Percentiles rank a stretch among this genome's conserved stretches.
phyloP scores from a whole-genome alignment of 768 basidiomycete genomes.

The Phylloporus sp. region DNA sequence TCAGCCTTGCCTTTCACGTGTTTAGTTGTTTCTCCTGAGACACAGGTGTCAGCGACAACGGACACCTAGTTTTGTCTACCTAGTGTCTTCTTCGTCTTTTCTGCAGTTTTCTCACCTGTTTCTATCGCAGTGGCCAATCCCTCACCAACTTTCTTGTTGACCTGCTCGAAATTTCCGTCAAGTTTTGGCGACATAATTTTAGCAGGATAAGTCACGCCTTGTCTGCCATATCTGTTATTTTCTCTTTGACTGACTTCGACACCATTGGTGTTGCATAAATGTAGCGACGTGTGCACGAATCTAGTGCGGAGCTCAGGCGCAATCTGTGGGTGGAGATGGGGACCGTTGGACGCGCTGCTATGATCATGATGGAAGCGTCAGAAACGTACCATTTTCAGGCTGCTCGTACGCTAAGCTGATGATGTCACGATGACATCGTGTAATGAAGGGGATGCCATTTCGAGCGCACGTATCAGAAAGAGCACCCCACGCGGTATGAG shows the following conservation, averaged over 20 bases:
- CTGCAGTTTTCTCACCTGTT: constrained; percentile 37
- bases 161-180: constrained; percentile 17
- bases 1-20: constrained; percentile 1
- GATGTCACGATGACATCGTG: no score
- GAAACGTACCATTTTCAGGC: no score
- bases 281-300: constrained; percentile 12
- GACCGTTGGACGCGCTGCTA: constrained; percentile 1
- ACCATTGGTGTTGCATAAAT: constrained; percentile 31
- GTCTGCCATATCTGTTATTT: constrained; percentile 35
- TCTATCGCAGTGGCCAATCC: constrained; percentile 40
- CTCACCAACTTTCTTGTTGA: constrained; percentile 38
- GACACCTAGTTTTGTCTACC: constrained; percentile 16
- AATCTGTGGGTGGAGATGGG: not conserved
- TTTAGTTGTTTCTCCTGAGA: not conserved
- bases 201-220: constrained; percentile 24
- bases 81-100: constrained; percentile 34
- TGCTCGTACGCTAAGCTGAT: no score
- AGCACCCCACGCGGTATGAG: no score
- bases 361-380: not conserved
- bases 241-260: constrained; percentile 36
- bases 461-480: no score
- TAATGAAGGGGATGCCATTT: no score
- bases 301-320: not conserved
- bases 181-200: not conserved
- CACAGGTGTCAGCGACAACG: not conserved